Conservation (phyloP, 306 rosid species). For the Dalbergia cultrata region DNA sequence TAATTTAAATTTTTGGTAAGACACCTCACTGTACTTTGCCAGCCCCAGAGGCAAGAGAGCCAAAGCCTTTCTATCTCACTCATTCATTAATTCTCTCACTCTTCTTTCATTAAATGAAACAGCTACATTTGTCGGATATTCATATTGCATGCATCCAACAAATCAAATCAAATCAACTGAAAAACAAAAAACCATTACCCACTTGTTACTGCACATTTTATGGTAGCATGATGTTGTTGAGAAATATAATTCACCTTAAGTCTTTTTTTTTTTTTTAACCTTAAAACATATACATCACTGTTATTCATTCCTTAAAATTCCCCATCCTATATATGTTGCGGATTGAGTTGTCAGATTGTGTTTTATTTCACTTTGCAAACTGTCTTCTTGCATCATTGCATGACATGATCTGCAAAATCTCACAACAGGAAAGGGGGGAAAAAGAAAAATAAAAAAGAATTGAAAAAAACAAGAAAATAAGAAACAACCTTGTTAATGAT, state of each 20-base stretch:
- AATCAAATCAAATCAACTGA: slow-evolving; percentile 46
- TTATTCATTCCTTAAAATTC: slow-evolving; percentile 30
- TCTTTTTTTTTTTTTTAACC: slow-evolving; percentile 5
- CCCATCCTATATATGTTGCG: not conserved
- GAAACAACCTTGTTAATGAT: slow-evolving; percentile 26
- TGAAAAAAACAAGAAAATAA: not conserved
- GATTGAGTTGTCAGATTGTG: slow-evolving; percentile 17
- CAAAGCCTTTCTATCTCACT: not conserved
- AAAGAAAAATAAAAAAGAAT: not conserved
- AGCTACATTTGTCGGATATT: slow-evolving; percentile 46
- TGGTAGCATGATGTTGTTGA: not conserved
- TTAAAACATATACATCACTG: not conserved
- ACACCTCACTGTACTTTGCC: slow-evolving; percentile 25
- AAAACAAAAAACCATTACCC: slow-evolving; percentile 25
- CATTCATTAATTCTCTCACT: not conserved
- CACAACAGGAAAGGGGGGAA: not conserved
- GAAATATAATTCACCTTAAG: not conserved
- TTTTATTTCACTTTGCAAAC: slow-evolving; percentile 32
- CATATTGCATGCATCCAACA: slow-evolving; percentile 41
- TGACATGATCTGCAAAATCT: slow-evolving; percentile 25
- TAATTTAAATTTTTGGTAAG: not conserved
- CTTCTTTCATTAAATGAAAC: slow-evolving; percentile 35
- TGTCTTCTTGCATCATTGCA: not conserved
- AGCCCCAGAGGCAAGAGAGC: not conserved
- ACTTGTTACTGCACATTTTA: slow-evolving; percentile 34